Percentiles rank a stretch among this genome's conserved stretches.
Conservation (phyloP, 352 stramenopile genomes). For the Phytophthora sansomeana region DNA sequence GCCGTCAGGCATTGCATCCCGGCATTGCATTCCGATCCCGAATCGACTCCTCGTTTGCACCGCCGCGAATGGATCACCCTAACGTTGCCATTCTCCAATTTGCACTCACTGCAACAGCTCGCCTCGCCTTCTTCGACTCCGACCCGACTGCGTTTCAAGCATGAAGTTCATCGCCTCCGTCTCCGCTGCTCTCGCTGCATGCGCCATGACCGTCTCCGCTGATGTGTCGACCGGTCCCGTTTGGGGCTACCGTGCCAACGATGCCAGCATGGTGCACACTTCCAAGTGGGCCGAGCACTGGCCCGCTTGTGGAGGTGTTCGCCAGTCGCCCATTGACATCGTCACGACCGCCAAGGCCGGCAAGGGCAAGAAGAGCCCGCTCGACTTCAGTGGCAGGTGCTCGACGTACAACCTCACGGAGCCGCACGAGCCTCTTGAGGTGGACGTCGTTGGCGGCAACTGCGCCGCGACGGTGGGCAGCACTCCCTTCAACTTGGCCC, state of each 20-base stretch:
- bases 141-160: slow-evolving; percentile 15
- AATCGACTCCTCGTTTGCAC: slow-evolving; percentile 19
- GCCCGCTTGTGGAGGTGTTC: slow-evolving; percentile 32
- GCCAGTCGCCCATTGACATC: slow-evolving; percentile 61
- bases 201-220: slow-evolving; percentile 22
- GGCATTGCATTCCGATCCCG: slow-evolving; percentile 7
- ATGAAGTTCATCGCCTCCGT: slow-evolving; percentile 40
- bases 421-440: slow-evolving; percentile 37
- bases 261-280: slow-evolving; percentile 34
- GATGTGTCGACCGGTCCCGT: slow-evolving; percentile 14
- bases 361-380: slow-evolving; percentile 21
- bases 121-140: slow-evolving; percentile 14
- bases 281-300: slow-evolving; percentile 37
- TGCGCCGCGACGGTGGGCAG: slow-evolving; percentile 16
- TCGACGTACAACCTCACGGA: slow-evolving; percentile 41
- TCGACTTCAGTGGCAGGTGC: slow-evolving; percentile 45
- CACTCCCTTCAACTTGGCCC: slow-evolving; percentile 30
- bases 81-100: slow-evolving; percentile 32
- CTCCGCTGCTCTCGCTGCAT: slow-evolving; percentile 24
- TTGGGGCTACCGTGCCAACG: slow-evolving; percentile 43
- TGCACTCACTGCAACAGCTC: slow-evolving; percentile 26
- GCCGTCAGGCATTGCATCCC: too few relatives aligned
- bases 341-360: slow-evolving; percentile 13
- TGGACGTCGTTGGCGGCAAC: slow-evolving; percentile 29
- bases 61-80: slow-evolving; percentile 11